Conservation (phyloP, 2,329 filamentous ascomycete genomes). For the Sclerotinia borealis region DNA sequence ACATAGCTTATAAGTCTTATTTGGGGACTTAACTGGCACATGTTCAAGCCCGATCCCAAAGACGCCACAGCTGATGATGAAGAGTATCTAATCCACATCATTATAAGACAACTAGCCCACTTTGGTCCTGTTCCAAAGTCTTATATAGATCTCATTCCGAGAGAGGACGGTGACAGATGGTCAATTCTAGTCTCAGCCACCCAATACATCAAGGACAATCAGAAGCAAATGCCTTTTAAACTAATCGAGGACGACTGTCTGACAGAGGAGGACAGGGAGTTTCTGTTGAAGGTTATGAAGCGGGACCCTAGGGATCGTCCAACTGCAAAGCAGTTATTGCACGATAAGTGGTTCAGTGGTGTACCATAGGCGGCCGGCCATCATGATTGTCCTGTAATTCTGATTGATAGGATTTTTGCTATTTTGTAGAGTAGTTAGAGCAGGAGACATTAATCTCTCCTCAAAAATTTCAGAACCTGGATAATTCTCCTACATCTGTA, state of each 20-base stretch:
- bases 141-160: conserved; percentile 24
- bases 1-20: conserved; percentile 27
- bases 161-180: conserved; percentile 22
- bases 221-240: conserved; percentile 25
- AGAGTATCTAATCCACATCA: conserved; percentile 22
- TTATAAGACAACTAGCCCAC: conserved; percentile 23
- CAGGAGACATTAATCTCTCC: too few species aligned
- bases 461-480: too few species aligned
- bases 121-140: conserved; percentile 24
- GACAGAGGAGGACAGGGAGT: conserved; percentile 21
- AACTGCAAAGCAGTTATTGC: conserved; percentile 25
- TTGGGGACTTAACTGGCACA: conserved; percentile 26
- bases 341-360: conserved; percentile 28
- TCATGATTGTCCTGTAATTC: too few species aligned
- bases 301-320: conserved; percentile 26
- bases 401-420: too few species aligned
- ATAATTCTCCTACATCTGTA: too few species aligned
- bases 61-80: conserved; percentile 24
- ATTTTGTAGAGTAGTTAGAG: too few species aligned
- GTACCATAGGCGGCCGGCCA: too few species aligned
- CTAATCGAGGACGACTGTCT: conserved; percentile 23
- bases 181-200: conserved; percentile 18
- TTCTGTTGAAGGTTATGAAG: conserved; percentile 26
- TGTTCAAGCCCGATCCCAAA: conserved; percentile 26
- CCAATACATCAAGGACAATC: conserved; percentile 21